Evolutionary conservation across 192 early-diverging fungal species (phyloP), one percentile per base, ranked within the genome.

Genomic region (Globomyces pollinis-pini): DNA sequence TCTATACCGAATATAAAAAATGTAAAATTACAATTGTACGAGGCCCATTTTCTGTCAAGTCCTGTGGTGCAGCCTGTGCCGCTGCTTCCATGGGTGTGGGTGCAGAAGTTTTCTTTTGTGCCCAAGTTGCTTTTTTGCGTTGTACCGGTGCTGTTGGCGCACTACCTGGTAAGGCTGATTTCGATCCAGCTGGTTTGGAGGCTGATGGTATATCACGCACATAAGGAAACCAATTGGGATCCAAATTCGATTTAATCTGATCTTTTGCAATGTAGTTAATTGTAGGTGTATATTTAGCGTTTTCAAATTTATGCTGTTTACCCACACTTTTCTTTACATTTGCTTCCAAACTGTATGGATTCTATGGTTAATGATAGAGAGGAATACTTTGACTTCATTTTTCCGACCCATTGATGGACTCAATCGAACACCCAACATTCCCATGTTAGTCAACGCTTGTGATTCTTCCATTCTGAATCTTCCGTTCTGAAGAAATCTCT

Each of bases 361-460:
- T 56, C 24, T 62, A 20, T n/a, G 16, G 23, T 28, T 66, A 63
- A 1, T 16, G 18, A 30, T 50, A 41, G 18, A 57, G 50, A n/a
- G n/a, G n/a, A n/a, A n/a, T n/a, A n/a, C n/a, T 67, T 71, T 65
- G 51, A 69, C 64, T 59, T 75, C 45, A 68, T 78, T 63, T n/a
- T n/a, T n/a, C n/a, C n/a, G n/a, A n/a, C n/a, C n/a, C n/a, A n/a
- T n/a, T n/a, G n/a, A n/a, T 32, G 84, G 66, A 62, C 74, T 77
- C 2, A 88, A 67, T 38, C 83, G 69, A 1, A 90, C 75, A 8
- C 87, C 88, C n/a, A 93, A 65, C 20, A 84, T 63, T 21, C 64
- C 57, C 13, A 91, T 62, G 64, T 93, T 93, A 33, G 77, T 82
- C 28, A 93, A 75, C 1, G 89, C 89, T 24, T 90, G 88, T 15